Base-by-base conservation (phyloP, 345 rosid species). In the Eucalyptus pauciflora region DNA sequence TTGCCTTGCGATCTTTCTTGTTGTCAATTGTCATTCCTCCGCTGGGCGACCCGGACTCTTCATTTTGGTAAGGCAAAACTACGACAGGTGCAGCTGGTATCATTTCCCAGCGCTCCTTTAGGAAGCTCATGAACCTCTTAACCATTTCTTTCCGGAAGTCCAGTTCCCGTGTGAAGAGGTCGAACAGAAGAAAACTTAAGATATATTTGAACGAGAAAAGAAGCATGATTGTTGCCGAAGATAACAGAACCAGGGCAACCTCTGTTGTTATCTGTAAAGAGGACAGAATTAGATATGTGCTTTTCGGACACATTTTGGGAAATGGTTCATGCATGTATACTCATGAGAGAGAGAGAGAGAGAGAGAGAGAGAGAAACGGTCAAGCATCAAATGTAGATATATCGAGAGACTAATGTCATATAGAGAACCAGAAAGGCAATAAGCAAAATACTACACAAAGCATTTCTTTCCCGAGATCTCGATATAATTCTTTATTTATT, bases 101-200 rank as follows among this genome's bases (percentile, higher is more conserved):
- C 45, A 94, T 96, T 64, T 94, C 93, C 99, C 99, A 97, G 25
- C 99, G 98, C 88, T 97, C 99, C 93, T 91, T 95, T 87, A 97
- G 52, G 13, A 95, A 67, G 86, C 91, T 92, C 58, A 88, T 91
- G 89, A 97, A 95, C 91, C 87, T 95, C 87, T 87, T 92, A 48
- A 95, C 99, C 98, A 92, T 96, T 90, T 94, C 95, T 91, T 91
- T 94, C 85, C 99, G 95, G 92, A 96, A 94, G 89, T 96, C 94
- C 3, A 97, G 97, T 94, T 97, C 98, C 89, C 95, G 94, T 13
- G 99, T 97, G 92, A 97, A 97, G 83, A 93, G 90, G 92, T 97
- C 99, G 41, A 91, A 93, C 50, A 97, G 89, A 89, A 96, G 91
- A 91, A 93, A 95, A 17, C 97, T 93, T 22, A 94, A 90, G 86